Conservation (phyloP, 345 rosid genomes). For the Ricinus communis region DNA sequence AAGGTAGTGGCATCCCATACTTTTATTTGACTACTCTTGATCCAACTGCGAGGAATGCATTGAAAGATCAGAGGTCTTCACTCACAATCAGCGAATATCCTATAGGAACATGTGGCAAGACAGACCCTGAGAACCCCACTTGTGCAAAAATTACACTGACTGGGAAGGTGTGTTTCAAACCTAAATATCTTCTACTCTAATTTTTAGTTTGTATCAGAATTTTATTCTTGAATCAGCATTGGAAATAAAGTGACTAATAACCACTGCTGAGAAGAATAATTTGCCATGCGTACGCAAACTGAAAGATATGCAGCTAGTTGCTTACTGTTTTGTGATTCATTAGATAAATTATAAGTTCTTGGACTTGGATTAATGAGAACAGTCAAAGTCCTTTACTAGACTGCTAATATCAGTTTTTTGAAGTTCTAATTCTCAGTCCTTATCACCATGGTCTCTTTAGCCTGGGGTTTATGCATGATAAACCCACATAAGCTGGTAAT, state of each 20-base stretch:
- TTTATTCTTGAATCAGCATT: background rate
- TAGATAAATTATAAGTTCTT: background rate
- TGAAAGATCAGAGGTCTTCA: conserved; percentile 72
- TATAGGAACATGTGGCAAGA: conserved; percentile 82
- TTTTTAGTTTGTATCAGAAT: background rate
- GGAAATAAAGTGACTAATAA: background rate
- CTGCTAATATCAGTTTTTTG: background rate
- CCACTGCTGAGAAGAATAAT: background rate
- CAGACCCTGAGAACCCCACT: conserved; percentile 83
- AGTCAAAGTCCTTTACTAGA: background rate
- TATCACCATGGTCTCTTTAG: background rate
- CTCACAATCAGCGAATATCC: conserved; percentile 80
- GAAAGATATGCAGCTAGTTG: background rate
- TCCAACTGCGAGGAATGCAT: conserved; percentile 86
- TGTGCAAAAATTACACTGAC: conserved; percentile 93
- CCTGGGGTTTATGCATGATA: background rate
- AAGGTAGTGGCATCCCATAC: conserved; percentile 76
- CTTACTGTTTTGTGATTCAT: background rate
- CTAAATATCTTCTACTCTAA: background rate
- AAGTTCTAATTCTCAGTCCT: background rate
- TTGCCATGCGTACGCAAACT: background rate
- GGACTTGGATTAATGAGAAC: background rate
- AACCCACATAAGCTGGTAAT: background rate
- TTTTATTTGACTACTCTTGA: conserved; percentile 94
- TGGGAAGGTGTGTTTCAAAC: conserved; percentile 55